Conservation (phyloP, 176 grass and related monocot genomes). For the Luzula sylvatica region DNA sequence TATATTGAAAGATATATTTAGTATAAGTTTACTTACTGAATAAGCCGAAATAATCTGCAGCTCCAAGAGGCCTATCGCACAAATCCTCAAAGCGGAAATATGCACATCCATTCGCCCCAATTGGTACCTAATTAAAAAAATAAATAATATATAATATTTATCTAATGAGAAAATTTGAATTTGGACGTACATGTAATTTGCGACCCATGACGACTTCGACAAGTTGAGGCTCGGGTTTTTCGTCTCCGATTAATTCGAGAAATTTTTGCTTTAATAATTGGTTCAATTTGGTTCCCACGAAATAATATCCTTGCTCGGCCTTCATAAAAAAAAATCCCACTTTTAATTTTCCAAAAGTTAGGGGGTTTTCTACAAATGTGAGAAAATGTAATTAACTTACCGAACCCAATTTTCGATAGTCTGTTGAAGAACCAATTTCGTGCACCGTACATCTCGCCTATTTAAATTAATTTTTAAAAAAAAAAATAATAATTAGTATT, state of each 20-base stretch:
- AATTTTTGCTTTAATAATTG: constrained; percentile 67
- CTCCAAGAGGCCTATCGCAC: constrained; percentile 83
- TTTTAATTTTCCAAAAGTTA: not conserved
- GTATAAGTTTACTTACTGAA: no score
- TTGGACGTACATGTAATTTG: constrained; percentile 51
- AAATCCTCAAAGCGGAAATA: constrained; percentile 90
- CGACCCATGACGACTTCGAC: constrained; percentile 92
- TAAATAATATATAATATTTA: no score
- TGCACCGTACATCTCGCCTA: constrained; percentile 77
- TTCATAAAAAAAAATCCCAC: constrained; percentile 22
- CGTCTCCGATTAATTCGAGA: constrained; percentile 53
- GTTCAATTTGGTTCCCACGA: constrained; percentile 44
- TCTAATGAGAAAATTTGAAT: constrained; percentile 4
- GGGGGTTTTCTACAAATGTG: no score
- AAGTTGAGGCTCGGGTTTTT: constrained; percentile 53
- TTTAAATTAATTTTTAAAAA: not conserved
- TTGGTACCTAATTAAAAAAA: constrained; percentile 34
- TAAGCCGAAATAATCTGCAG: constrained; percentile 90
- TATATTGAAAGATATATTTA: constrained; percentile 1
- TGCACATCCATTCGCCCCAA: constrained; percentile 85
- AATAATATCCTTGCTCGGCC: constrained; percentile 91
- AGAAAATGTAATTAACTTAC: constrained; percentile 49
- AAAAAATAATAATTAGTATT: not conserved
- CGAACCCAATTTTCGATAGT: constrained; percentile 79
- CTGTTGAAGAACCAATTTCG: constrained; percentile 69